Percentiles rank a stretch among this genome's conserved stretches.
Conservation (phyloP, 169 alveolate genomes). For the Perkinsus chesapeaki region DNA sequence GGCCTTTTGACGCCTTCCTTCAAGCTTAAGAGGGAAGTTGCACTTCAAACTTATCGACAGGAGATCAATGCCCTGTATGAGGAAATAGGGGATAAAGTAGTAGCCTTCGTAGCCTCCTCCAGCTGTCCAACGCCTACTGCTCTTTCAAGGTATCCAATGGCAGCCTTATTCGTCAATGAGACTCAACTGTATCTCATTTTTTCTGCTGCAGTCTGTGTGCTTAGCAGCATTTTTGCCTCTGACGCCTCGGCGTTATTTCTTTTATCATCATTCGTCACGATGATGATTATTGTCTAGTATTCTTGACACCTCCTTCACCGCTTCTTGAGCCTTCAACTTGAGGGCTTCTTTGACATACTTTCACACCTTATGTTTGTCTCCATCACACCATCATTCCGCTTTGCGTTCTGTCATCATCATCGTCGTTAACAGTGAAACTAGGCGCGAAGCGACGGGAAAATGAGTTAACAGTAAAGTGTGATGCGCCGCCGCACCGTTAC, state of each 20-base stretch:
- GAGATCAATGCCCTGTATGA: neutral
- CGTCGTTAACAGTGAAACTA: too few species aligned
- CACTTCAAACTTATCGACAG: neutral
- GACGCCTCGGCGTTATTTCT: neutral
- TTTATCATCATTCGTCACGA: neutral
- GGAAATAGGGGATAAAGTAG: neutral
- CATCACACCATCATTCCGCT: too few species aligned
- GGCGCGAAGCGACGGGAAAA: too few species aligned
- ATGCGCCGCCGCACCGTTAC: too few species aligned
- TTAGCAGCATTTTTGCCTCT: neutral
- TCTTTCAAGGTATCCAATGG: neutral
- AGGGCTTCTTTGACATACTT: too few species aligned
- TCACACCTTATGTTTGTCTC: too few species aligned
- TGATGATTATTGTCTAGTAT: neutral
- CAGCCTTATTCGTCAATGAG: neutral
- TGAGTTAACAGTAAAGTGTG: too few species aligned
- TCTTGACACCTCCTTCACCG: neutral
- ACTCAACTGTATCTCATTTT: neutral
- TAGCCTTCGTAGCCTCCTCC: neutral
- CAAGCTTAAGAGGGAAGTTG: slow-evolving; percentile 27
- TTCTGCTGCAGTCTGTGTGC: neutral
- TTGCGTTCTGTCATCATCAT: too few species aligned
- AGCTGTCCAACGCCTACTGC: too few species aligned
- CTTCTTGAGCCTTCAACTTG: neutral
- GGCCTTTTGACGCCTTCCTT: slow-evolving; percentile 37